Conservation (phyloP, 345 rosid genomes). For the Salix purpurea region DNA sequence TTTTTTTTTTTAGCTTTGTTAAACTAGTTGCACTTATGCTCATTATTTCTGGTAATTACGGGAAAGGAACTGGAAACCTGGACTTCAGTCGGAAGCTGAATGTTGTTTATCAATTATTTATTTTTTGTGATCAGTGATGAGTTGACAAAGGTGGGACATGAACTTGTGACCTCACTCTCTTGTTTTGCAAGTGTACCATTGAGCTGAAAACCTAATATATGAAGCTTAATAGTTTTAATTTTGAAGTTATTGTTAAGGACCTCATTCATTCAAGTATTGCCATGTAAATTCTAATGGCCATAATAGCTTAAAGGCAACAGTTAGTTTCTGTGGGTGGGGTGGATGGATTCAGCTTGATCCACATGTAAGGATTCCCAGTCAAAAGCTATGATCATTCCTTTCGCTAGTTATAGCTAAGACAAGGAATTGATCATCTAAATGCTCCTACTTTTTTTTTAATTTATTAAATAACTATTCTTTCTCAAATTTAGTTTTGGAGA, state of each 20-base stretch:
- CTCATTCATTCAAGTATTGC: background rate
- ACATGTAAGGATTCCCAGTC: background rate
- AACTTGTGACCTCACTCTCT: no score
- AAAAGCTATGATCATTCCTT: slow-evolving; percentile 11
- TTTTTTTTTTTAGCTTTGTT: slow-evolving; percentile 6
- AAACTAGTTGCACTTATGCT: slow-evolving; percentile 5
- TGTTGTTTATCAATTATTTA: no score
- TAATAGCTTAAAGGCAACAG: background rate
- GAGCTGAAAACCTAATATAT: no score
- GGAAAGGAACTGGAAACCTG: slow-evolving; percentile 6
- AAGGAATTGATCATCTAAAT: background rate
- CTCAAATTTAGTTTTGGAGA: slow-evolving; percentile 68
- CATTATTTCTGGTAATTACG: background rate
- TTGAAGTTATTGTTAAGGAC: background rate
- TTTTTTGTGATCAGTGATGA: no score
- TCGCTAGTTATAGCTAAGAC: slow-evolving; percentile 4
- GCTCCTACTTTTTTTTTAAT: background rate
- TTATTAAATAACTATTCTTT: slow-evolving; percentile 4
- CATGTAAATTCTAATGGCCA: background rate
- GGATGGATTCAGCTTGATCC: background rate
- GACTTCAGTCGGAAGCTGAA: background rate
- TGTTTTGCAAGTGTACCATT: no score
- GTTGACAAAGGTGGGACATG: no score
- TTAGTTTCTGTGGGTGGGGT: background rate
- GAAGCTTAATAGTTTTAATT: background rate